Conservation (phyloP, 2,329 filamentous ascomycete species). For the Xylaria sp. region DNA sequence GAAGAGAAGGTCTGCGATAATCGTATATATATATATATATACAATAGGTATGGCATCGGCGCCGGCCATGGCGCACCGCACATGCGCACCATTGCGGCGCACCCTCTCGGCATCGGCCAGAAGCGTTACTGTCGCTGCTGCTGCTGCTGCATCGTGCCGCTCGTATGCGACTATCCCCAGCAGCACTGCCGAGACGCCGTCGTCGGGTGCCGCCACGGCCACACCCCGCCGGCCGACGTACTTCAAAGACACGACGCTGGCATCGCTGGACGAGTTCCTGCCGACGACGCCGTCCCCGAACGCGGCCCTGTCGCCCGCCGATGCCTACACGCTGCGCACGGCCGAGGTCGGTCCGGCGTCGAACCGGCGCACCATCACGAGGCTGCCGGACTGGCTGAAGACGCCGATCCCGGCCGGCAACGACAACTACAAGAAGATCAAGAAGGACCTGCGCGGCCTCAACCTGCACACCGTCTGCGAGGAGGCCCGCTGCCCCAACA, state of each 20-base stretch:
- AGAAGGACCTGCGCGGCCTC: conserved; percentile 88
- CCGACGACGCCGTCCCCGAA: conserved; percentile 53
- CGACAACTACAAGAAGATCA: conserved; percentile 91
- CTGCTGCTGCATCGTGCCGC: conserved; percentile 30
- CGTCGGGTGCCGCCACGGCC: conserved; percentile 28
- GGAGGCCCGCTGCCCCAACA: conserved; percentile 96
- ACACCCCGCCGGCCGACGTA: conserved; percentile 59
- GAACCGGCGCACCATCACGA: conserved; percentile 72
- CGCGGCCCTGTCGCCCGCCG: conserved; percentile 59
- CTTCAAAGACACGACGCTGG: conserved; percentile 69
- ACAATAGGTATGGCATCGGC: conserved; percentile 45
- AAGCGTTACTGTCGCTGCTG: conserved; percentile 25
- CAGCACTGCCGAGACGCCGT: conserved; percentile 42
- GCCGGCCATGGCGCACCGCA: conserved; percentile 45
- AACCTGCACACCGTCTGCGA: conserved; percentile 96
- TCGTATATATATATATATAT: neutral
- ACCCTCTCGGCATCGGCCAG: conserved; percentile 42
- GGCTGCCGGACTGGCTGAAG: conserved; percentile 94
- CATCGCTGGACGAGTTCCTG: conserved; percentile 69
- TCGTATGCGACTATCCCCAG: conserved; percentile 49
- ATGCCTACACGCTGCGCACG: conserved; percentile 70
- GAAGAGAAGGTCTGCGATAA: neutral
- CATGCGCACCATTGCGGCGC: conserved; percentile 47
- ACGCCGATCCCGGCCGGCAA: conserved; percentile 88
- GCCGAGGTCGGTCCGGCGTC: conserved; percentile 72